phyloP scores from a whole-genome alignment of 345 rosid species.

The Jatropha curcas region DNA sequence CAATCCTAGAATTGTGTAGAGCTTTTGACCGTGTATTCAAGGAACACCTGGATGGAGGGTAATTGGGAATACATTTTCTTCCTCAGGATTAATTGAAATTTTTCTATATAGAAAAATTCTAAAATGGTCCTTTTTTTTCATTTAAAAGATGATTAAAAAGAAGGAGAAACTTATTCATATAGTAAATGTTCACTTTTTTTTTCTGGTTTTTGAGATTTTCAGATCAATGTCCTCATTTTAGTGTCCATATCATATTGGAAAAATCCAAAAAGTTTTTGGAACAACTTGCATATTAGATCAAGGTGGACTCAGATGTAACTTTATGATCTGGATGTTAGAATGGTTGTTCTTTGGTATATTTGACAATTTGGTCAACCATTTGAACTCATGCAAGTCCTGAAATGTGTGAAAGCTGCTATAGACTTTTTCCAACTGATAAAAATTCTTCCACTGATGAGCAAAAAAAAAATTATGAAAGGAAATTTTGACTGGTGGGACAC shows the following conservation, averaged over 20 bases:
- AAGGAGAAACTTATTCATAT: too few relatives aligned
- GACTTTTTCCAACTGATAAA: too few relatives aligned
- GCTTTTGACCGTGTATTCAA: conserved; percentile 97
- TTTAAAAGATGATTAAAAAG: too few relatives aligned
- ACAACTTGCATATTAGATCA: neutral
- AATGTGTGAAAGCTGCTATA: neutral
- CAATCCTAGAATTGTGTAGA: conserved; percentile 91
- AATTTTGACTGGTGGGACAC: neutral
- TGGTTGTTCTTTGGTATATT: neutral
- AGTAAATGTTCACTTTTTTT: neutral
- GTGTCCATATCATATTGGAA: neutral
- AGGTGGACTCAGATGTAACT: neutral
- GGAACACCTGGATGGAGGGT: conserved; percentile 99
- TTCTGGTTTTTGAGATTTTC: neutral
- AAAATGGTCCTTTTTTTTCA: neutral
- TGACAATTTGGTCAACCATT: neutral
- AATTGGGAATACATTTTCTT: conserved; percentile 27
- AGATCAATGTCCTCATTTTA: neutral
- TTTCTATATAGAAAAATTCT: conserved; percentile 12
- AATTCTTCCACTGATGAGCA: neutral
- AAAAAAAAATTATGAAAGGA: neutral
- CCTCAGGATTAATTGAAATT: neutral
- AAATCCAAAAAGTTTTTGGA: neutral
- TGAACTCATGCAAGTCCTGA: neutral
- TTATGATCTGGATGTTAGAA: neutral